A percentile compares a stretch with the other conserved stretches of the same genome.
phyloP scores from a whole-genome alignment of 495 filamentous ascomycete genomes.

The Articulospora tetracladia region DNA sequence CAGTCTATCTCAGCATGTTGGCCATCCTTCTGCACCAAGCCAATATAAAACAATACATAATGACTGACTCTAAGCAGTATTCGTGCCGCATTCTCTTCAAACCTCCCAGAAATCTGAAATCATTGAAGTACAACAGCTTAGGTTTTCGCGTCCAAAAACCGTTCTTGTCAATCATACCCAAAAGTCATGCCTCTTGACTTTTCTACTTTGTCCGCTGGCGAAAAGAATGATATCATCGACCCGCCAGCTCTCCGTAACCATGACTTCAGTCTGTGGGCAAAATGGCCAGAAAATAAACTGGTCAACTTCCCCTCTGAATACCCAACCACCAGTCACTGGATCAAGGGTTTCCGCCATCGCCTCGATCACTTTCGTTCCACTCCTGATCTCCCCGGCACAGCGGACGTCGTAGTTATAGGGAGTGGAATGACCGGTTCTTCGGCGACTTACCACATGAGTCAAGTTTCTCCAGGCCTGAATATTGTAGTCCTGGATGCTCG shows the following conservation, averaged over 20 bases:
- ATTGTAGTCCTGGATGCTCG: constrained; percentile 55
- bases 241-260: background rate
- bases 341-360: background rate
- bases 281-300: background rate
- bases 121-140: too few species aligned
- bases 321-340: background rate
- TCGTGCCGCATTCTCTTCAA: too few species aligned
- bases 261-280: background rate
- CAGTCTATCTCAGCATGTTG: too few species aligned
- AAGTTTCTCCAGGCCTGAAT: background rate
- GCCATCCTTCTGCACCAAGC: too few species aligned
- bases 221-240: background rate
- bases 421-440: background rate
- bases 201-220: background rate
- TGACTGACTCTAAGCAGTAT: too few species aligned
- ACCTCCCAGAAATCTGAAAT: too few species aligned
- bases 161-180: background rate
- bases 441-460: background rate
- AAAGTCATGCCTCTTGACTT: background rate
- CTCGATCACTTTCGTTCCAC: background rate
- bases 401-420: background rate
- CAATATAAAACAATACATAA: too few species aligned
- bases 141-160: too few species aligned
- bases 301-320: background rate
- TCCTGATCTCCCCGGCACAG: background rate